A percentile compares a stretch with the other conserved stretches of the same genome.
Evolutionary conservation across 2,329 filamentous ascomycete genomes (phyloP).

Genomic region (Aureobasidium lini): DNA sequence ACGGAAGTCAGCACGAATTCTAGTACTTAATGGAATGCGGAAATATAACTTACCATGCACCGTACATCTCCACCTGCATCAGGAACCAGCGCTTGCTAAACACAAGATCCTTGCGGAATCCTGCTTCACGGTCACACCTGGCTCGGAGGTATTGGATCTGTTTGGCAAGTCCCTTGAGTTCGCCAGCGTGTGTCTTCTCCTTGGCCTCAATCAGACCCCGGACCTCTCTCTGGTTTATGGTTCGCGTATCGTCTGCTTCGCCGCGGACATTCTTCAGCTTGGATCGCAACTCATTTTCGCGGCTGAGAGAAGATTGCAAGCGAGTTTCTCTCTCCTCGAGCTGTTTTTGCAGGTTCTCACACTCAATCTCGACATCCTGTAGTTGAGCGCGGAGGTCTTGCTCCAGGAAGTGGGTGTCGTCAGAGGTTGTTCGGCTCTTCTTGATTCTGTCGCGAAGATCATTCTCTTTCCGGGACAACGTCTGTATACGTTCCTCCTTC

Average conservation of each 20-base stretch:
- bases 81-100: slow-evolving; percentile 82
- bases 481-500: slow-evolving; percentile 33
- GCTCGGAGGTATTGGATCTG: slow-evolving; percentile 90
- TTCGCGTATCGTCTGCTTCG: slow-evolving; percentile 18
- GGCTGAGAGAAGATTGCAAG: slow-evolving; percentile 23
- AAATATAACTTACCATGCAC: slow-evolving; percentile 70
- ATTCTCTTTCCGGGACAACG: slow-evolving; percentile 35
- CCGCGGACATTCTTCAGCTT: slow-evolving; percentile 23
- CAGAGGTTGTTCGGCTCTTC: slow-evolving; percentile 19
- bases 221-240: slow-evolving; percentile 23
- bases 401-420: slow-evolving; percentile 28
- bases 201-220: slow-evolving; percentile 32
- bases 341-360: slow-evolving; percentile 32
- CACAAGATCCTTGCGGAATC: slow-evolving; percentile 69
- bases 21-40: neutral
- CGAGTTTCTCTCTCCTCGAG: slow-evolving; percentile 26
- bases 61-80: slow-evolving; percentile 72
- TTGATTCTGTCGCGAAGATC: slow-evolving; percentile 27
- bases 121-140: slow-evolving; percentile 69
- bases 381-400: slow-evolving; percentile 31
- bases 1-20: neutral
- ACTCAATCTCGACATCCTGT: slow-evolving; percentile 33
- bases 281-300: slow-evolving; percentile 30
- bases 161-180: slow-evolving; percentile 74
- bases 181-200: slow-evolving; percentile 63